Evolutionary conservation across 129 eudicot species (phyloP).

Genomic region (Smallanthus sonchifolius): DNA sequence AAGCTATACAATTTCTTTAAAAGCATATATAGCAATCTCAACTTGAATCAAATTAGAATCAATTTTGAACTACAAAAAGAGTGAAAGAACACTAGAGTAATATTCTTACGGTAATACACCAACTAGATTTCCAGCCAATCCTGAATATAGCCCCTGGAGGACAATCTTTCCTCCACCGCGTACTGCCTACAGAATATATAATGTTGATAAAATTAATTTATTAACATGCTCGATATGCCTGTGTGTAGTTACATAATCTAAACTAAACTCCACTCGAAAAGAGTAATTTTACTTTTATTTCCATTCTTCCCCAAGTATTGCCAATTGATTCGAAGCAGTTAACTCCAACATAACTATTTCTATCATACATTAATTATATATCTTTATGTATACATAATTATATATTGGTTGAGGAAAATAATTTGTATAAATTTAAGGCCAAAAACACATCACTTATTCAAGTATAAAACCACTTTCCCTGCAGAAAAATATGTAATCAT

Average conservation of each 20-base stretch:
- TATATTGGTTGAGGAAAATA: neutral
- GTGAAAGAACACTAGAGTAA: neutral
- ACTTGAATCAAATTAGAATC: neutral
- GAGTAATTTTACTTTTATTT: neutral
- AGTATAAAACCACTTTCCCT: neutral
- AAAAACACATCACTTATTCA: neutral
- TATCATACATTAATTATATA: neutral
- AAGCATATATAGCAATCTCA: conserved; percentile 9
- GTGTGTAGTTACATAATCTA: neutral
- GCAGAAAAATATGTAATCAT: neutral
- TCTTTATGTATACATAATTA: neutral
- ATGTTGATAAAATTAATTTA: neutral
- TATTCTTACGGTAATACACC: conserved; percentile 93
- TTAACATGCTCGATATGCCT: neutral
- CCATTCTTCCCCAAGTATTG: neutral
- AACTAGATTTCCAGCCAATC: conserved; percentile 91
- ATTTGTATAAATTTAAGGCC: neutral
- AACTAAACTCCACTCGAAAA: neutral
- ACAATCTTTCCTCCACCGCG: conserved; percentile 86
- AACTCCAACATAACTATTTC: neutral
- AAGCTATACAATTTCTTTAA: neutral
- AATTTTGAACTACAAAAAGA: neutral
- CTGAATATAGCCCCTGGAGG: conserved; percentile 89
- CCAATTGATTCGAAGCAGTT: neutral
- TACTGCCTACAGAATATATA: conserved; percentile 61